Base-by-base conservation (phyloP, 176 grass and related monocot species). In the Carex myosuroides region DNA sequence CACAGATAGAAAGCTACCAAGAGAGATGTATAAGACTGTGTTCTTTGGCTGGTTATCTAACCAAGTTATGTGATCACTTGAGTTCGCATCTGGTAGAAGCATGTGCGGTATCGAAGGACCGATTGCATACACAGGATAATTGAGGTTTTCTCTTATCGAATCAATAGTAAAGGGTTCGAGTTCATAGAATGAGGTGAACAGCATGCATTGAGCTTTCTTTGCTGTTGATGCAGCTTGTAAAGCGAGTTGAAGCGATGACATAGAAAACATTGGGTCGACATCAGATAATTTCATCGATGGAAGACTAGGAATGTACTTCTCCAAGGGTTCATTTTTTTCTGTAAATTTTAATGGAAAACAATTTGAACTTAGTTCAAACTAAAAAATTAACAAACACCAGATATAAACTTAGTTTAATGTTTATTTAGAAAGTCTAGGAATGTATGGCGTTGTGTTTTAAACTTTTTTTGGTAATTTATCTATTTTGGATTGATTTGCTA, bases 121-220 rank as follows among this genome's bases (percentile, higher is more conserved):
- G 17, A 92, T 12, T 37, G 92, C 42, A 70, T 88, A 90, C 16
- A 90, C 8, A 14, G 90, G 90, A 56, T 29, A 70, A 42, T 84
- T 64, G 14, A 90, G 57, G 13, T 46, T 4, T 22, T 85, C 33
- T 39, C 62, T 62, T 46, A 86, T 10, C 37, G 22, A 78, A 70
- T 84, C 37, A 13, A 92, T 56, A 58, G 76, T 66, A 12, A 60
- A 1, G 30, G 79, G 50, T 81, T 94, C 91, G 3, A 97, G 84
- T 84, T 92, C 84, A 26, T 84, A 85, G 71, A 83, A 85, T 81
- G 94, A 93, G 32, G 91, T 94, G 55, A 93, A 85, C 32, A 97
- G 84, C 69, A 97, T 73, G 69, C 88, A 87, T 10, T 92, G 89
- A 18, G 91, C 89, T 79, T 86, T 81, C 24, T 88, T 79, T 14